Base-by-base conservation (phyloP, 176 grass and related monocot species). In the Guadua angustifolia region DNA sequence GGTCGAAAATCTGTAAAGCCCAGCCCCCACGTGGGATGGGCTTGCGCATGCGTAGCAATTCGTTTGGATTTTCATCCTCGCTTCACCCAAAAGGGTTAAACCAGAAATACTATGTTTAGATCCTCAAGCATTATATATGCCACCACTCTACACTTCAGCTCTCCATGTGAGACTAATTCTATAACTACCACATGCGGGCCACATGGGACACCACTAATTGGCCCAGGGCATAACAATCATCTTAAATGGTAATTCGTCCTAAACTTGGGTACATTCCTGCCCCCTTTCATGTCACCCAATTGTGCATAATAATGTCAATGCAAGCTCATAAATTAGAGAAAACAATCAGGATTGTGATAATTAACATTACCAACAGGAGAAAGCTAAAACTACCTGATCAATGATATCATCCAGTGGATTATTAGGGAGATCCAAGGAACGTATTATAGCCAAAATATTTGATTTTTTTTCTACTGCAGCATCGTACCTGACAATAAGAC, bases 401-500 rank as follows among this genome's bases (percentile, higher is more conserved):
- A 99, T 88, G 81, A 99, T 87, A 85, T 99, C 96, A 92, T 99
- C 96, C 21, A 99, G 75, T 84, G 96, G 96, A 85, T 99, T 99
- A 79, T 99, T 99, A 52, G 96, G 96, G 33, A 99, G 89, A 87
- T 99, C 93, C 89, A 99, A 90, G 45, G 93, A 94, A 62, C 89
- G 89, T 52, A 95, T 99, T 71, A 92, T 75, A 83, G 92, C 89
- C 79, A 99, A 84, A 90, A 99, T 95, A 69, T 94, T 99, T 46
- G 38, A 47, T 74, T 87, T 95, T 66, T 86, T 93, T 81, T 94
- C 91, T 71, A 84, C 75, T 81, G 96, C 88, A 33, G 73, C 46
- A 66, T 94, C 89, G 39, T 93, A 94, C 84, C 96, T 99, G 90
- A 70, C 61, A 86, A 86, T 40, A 85, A 90, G 24, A 60, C 65